Percentiles rank a stretch among this genome's conserved stretches.
Conservation (phyloP, 2,329 filamentous ascomycete species). For the Acrocalymma vagum region DNA sequence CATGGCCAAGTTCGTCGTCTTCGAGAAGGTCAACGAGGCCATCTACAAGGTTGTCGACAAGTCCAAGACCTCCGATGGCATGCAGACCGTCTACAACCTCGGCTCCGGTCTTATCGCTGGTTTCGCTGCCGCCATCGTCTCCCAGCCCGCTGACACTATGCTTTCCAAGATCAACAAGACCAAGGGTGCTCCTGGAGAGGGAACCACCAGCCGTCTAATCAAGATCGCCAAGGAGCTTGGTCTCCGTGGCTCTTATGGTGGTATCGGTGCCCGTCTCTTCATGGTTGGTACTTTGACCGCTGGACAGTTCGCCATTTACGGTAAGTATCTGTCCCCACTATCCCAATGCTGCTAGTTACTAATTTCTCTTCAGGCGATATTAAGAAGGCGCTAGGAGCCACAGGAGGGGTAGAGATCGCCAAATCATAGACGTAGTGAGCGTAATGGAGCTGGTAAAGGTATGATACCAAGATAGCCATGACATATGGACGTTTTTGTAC, state of each 20-base stretch:
- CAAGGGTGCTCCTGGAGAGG: conserved; percentile 85
- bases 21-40: conserved; percentile 84
- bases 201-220: conserved; percentile 80
- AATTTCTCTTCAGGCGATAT: conserved; percentile 62
- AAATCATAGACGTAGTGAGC: conserved; percentile 38
- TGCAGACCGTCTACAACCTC: conserved; percentile 84
- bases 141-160: conserved; percentile 93
- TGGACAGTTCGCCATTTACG: conserved; percentile 87
- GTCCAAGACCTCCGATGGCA: conserved; percentile 69
- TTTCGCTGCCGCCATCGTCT: conserved; percentile 87
- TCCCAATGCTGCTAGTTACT: conserved; percentile 3
- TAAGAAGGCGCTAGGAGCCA: conserved; percentile 74
- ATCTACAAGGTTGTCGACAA: conserved; percentile 77
- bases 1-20: conserved; percentile 95
- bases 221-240: conserved; percentile 91
- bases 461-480: conserved; percentile 41
- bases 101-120: conserved; percentile 85
- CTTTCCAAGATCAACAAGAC: conserved; percentile 97
- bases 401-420: conserved; percentile 63
- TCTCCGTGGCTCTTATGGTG: conserved; percentile 77
- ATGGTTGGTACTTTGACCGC: conserved; percentile 69
- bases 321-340: conserved; percentile 37
- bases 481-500: conserved; percentile 21
- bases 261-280: conserved; percentile 82
- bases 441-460: conserved; percentile 3